phyloP scores from a whole-genome alignment of 192 early-diverging fungal species.

The Pilobolus umbonatus region DNA sequence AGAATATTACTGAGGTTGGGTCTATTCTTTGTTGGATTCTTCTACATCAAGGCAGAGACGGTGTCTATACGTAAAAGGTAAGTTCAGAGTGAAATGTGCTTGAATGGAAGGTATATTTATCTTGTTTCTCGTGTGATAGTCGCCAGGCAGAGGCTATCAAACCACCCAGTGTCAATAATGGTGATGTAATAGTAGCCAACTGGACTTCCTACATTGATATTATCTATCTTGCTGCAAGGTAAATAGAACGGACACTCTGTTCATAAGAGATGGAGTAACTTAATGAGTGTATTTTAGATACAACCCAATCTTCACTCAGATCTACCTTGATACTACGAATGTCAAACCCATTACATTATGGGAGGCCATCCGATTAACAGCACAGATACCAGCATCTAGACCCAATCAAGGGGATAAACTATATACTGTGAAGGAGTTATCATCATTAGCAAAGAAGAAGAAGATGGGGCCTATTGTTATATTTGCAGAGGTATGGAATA shows the following conservation, averaged over 20 bases:
- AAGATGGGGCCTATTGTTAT: constrained; percentile 54
- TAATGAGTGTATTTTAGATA: constrained; percentile 34
- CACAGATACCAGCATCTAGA: constrained; percentile 34
- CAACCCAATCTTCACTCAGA: constrained; percentile 58
- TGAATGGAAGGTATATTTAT: too few species aligned
- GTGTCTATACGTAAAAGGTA: constrained; percentile 69
- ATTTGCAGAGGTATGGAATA: constrained; percentile 57
- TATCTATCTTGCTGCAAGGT: constrained; percentile 65
- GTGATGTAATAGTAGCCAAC: constrained; percentile 78
- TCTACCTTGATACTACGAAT: constrained; percentile 41
- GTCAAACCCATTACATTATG: constrained; percentile 50
- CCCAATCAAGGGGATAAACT: constrained; percentile 18
- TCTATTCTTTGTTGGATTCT: constrained; percentile 70
- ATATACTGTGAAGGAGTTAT: constrained; percentile 38
- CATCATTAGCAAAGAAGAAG: constrained; percentile 33
- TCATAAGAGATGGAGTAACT: background rate
- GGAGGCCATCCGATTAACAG: constrained; percentile 47
- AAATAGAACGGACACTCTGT: constrained; percentile 1
- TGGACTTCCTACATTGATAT: constrained; percentile 82
- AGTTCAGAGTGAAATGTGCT: background rate
- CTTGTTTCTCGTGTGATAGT: constrained; percentile 2
- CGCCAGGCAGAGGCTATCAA: constrained; percentile 26
- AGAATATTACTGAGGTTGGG: constrained; percentile 47
- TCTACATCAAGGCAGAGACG: constrained; percentile 58
- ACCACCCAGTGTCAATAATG: constrained; percentile 36